phyloP scores from a whole-genome alignment of 345 rosid genomes.

The Eucalyptus cladocalyx region DNA sequence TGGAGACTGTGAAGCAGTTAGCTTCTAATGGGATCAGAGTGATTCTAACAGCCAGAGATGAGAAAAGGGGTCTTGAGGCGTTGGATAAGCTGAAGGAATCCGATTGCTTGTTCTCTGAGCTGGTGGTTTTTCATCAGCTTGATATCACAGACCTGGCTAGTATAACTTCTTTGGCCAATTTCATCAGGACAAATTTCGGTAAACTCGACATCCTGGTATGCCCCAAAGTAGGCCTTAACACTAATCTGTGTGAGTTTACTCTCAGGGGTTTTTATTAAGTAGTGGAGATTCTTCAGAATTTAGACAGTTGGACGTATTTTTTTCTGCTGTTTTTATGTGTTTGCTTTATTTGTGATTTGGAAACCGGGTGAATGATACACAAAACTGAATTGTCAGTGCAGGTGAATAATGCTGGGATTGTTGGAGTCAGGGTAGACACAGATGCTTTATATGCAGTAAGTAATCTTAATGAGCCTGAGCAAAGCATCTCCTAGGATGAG shows the following conservation, averaged over 20 bases:
- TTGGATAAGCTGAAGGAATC: background rate
- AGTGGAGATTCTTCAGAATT: background rate
- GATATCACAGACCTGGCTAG: constrained; percentile 4
- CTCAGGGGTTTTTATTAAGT: background rate
- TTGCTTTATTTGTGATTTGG: background rate
- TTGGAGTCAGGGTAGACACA: background rate
- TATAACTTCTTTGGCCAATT: constrained; percentile 1
- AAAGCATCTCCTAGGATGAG: background rate
- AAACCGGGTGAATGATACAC: background rate
- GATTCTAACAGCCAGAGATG: constrained; percentile 7
- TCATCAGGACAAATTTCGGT: background rate
- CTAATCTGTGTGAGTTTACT: background rate
- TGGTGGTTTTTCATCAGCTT: constrained; percentile 8
- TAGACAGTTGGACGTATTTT: background rate
- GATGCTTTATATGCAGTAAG: background rate
- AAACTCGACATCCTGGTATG: constrained; percentile 13
- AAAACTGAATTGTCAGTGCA: background rate
- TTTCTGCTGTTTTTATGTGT: background rate
- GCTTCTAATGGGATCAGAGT: constrained; percentile 3
- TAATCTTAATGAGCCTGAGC: background rate
- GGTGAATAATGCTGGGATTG: constrained; percentile 15
- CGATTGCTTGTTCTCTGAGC: background rate
- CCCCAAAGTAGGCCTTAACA: background rate
- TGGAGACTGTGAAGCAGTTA: background rate
- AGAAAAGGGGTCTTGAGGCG: constrained; percentile 13